These are phyloP conservation scores for Camellia sinensis DNA, from an alignment of 148 eudicot genomes.

Conservation along the genomic window DNA sequence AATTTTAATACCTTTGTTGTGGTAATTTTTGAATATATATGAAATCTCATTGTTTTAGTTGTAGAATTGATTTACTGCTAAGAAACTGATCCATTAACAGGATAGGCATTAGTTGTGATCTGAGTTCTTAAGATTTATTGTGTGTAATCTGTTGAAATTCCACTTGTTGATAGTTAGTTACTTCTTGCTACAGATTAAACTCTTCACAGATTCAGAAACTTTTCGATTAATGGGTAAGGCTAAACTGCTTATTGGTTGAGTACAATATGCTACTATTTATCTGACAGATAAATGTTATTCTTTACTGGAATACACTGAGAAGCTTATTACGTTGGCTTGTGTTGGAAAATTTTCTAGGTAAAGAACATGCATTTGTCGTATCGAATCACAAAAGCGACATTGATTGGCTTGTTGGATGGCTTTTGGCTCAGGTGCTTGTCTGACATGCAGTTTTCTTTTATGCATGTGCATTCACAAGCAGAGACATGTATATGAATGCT, in stretches of 20 bases:
- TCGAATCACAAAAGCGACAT: conserved; percentile 88
- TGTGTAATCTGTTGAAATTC: neutral
- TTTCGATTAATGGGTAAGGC: conserved; percentile 72
- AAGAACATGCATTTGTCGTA: conserved; percentile 85
- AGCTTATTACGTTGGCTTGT: conserved; percentile 8
- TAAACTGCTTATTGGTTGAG: neutral
- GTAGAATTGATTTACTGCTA: neutral
- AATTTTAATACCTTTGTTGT: no score
- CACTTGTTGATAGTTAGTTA: neutral
- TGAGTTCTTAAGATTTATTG: neutral
- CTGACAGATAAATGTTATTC: neutral
- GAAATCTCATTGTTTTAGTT: neutral
- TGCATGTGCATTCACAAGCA: neutral
- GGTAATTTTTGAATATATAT: neutral
- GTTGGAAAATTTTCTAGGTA: conserved; percentile 47
- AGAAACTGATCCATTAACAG: conserved; percentile 1
- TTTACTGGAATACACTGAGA: neutral
- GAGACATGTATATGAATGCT: neutral
- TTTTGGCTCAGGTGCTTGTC: conserved; percentile 73
- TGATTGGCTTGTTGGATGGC: conserved; percentile 99
- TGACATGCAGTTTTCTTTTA: neutral
- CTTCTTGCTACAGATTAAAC: conserved; percentile 56
- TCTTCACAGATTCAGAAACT: conserved; percentile 72
- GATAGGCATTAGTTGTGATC: neutral
- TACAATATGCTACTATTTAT: neutral